Evolutionary conservation across 2,329 filamentous ascomycete genomes (phyloP).

Genomic region (Diaporthe aspalathi): DNA sequence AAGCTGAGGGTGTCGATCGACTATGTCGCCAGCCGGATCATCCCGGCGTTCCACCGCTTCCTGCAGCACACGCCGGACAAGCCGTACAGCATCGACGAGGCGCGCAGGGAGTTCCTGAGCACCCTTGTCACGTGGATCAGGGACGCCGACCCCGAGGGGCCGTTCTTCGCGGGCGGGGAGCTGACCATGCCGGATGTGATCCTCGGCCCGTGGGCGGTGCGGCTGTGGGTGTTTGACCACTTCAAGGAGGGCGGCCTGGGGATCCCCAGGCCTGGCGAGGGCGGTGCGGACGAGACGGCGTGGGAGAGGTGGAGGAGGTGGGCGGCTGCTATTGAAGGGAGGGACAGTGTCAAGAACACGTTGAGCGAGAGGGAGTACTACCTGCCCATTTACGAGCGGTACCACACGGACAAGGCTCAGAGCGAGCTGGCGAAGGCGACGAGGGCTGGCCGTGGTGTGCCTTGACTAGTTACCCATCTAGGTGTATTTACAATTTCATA

Average conservation of each 20-base stretch:
- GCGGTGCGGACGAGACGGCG: conserved; percentile 62
- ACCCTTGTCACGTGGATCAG: conserved; percentile 80
- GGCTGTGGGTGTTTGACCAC: conserved; percentile 78
- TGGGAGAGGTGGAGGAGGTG: conserved; percentile 75
- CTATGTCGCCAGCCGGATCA: conserved; percentile 72
- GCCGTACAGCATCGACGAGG: conserved; percentile 97
- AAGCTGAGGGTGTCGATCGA: conserved; percentile 77
- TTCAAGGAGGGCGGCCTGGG: conserved; percentile 69
- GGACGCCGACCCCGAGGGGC: conserved; percentile 58
- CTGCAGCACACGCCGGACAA: conserved; percentile 64
- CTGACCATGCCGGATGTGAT: conserved; percentile 75
- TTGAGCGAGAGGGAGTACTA: conserved; percentile 75
- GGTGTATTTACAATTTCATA: no score
- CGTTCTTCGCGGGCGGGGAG: conserved; percentile 72
- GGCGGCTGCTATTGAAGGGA: conserved; percentile 65
- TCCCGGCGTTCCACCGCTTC: conserved; percentile 74
- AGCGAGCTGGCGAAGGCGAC: conserved; percentile 71
- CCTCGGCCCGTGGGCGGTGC: conserved; percentile 76
- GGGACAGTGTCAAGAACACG: conserved; percentile 73
- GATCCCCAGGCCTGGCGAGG: conserved; percentile 49
- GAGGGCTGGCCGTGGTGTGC: conserved; percentile 69
- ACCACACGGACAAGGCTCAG: conserved; percentile 71
- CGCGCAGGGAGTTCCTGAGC: conserved; percentile 99
- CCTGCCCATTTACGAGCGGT: conserved; percentile 72
- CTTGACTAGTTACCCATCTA: conserved; percentile 51